A percentile compares a stretch with the other conserved stretches of the same genome.
These are phyloP conservation scores for Heliosperma pusillum DNA, from an alignment of 148 eudicot species.

Conservation along the genomic window DNA sequence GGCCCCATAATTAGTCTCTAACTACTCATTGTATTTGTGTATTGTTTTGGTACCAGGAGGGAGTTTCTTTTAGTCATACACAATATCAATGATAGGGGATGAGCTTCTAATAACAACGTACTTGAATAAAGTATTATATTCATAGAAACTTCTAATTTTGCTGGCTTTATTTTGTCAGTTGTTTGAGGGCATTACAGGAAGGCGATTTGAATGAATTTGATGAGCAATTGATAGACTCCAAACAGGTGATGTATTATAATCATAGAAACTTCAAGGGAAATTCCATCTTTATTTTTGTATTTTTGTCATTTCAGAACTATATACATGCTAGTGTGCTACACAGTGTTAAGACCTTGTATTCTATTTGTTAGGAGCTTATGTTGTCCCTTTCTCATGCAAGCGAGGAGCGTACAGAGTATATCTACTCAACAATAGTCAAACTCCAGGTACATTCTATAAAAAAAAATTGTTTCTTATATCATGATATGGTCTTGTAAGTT, in stretches of 20 bases:
- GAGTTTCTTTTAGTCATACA: background rate
- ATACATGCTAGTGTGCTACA: background rate
- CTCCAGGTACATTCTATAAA: conserved; percentile 66
- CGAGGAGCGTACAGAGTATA: conserved; percentile 82
- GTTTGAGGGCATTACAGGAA: conserved; percentile 86
- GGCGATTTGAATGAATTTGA: conserved; percentile 70
- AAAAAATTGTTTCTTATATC: background rate
- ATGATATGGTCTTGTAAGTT: background rate
- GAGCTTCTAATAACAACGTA: background rate
- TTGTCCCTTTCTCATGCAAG: conserved; percentile 72
- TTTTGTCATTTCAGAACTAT: conserved; percentile 9
- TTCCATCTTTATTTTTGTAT: background rate
- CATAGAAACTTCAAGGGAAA: background rate
- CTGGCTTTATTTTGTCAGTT: conserved; percentile 41
- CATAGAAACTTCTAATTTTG: too few relatives aligned
- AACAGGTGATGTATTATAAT: conserved; percentile 54
- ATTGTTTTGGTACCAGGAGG: background rate
- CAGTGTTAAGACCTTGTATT: background rate
- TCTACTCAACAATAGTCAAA: conserved; percentile 72
- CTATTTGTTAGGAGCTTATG: conserved; percentile 62
- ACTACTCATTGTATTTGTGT: background rate
- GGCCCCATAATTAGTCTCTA: background rate
- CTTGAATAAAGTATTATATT: conserved; percentile 6
- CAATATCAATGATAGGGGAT: background rate
- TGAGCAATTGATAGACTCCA: conserved; percentile 52